Evolutionary conservation across 208 protist genomes (phyloP), one percentile per base, ranked within the genome.

Genomic region (Trypanosoma brucei): DNA sequence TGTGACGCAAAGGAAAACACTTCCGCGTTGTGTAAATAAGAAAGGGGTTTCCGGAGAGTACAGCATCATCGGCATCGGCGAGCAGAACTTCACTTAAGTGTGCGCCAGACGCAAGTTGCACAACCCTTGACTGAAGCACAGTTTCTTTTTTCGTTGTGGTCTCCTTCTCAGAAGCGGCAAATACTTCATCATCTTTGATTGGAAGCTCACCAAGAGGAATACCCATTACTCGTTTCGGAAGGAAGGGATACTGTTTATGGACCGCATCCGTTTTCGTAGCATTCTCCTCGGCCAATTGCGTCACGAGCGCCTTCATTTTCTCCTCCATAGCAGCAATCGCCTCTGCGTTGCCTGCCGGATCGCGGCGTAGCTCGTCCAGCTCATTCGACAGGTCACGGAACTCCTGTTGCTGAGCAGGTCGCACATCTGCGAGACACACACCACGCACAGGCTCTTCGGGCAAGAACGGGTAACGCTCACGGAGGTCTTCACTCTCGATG

Each of bases 1-100:
- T 42, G 40, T 83, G 70, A 2, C 73, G 76, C 6, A 86, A 68
- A 8, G 67, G 68, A 22, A 86, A 69, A 44, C 73, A 79, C 44
- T 76, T 71, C 3, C 80, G 75, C 3, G 62, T 53, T 7, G 75
- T 55, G 52, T 86, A 86, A 7, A 81, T 59, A 14, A 86, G 73
- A 45, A 72, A 76, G 0, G 80, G 80, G 52, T 83, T 65, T 33
- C 50, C 38, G 1, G 60, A 33, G 5, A 80, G 68, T 6, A 70
- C 55, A 13, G 57, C 38, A 53, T 78, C 71, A 64, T 81, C 75
- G 4, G 50, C 57, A 52, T 81, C 73, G 30, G 55, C 57, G 7
- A 65, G 53, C 36, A 55, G 62, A 35, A 53, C 36, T 51, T 61
- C 55, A 34, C 54, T 69, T 30, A 69, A 48, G 37, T 69, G 55